Percentiles rank a stretch among this genome's conserved stretches.
phyloP scores from a whole-genome alignment of 1,139 yeast genomes.

The Protomyces arabidopsidicola region DNA sequence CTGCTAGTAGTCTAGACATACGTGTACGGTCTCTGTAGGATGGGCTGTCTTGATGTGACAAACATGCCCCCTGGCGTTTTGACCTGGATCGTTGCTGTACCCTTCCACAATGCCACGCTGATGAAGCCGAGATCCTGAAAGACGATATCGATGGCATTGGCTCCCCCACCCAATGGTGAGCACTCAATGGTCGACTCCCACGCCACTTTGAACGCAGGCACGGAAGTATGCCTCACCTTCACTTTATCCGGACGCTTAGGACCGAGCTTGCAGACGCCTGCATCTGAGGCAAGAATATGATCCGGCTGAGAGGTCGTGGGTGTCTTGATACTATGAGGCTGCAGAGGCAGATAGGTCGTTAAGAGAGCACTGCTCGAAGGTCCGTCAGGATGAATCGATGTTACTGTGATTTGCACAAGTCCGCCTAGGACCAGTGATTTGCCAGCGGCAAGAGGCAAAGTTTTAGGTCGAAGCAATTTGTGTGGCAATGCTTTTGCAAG shows the following conservation, averaged over 20 bases:
- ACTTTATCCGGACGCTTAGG: not conserved
- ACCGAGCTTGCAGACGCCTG: not conserved
- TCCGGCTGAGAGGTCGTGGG: constrained; percentile 13
- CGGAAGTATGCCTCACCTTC: not conserved
- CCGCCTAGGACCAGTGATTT: constrained; percentile 8
- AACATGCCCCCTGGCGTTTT: constrained; percentile 11
- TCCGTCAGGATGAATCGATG: not conserved
- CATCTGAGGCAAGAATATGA: not conserved
- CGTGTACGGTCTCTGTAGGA: not conserved
- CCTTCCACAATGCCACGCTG: constrained; percentile 14
- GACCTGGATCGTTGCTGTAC: constrained; percentile 6
- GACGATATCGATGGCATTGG: constrained; percentile 14
- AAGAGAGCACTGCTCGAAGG: not conserved
- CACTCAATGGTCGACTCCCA: not conserved
- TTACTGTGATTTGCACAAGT: constrained; percentile 1
- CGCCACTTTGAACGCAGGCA: constrained; percentile 4
- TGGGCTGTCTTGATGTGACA: not conserved
- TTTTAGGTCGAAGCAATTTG: constrained; percentile 7
- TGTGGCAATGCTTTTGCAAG: constrained; percentile 8
- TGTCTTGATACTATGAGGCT: not conserved
- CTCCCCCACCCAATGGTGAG: not conserved
- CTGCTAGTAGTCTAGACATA: not conserved
- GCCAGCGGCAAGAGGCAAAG: constrained; percentile 1
- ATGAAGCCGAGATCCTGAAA: constrained; percentile 18
- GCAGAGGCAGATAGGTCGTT: constrained; percentile 7